phyloP scores from a whole-genome alignment of 441 rosid genomes.

The Pelargonium citronellum region DNA sequence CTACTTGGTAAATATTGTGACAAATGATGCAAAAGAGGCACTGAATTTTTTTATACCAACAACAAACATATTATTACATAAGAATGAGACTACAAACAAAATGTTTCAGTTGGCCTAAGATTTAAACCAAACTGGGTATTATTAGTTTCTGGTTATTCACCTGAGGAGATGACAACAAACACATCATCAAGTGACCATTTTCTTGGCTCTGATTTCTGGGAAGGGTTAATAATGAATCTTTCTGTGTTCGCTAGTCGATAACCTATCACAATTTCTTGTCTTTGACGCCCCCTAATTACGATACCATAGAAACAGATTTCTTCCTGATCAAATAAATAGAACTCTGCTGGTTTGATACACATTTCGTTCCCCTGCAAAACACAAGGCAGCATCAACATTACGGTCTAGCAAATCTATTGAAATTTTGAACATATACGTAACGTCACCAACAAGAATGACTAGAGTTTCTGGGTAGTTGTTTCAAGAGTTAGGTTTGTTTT shows the following conservation, averaged over 20 bases:
- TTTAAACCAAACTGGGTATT: not conserved
- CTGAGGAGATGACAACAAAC: constrained; percentile 63
- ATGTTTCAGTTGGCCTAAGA: no score
- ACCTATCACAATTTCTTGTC: constrained; percentile 65
- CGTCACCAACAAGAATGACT: not conserved
- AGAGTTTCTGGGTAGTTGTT: not conserved
- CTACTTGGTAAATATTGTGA: no score
- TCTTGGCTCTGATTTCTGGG: constrained; percentile 45
- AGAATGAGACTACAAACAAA: no score
- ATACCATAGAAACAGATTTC: constrained; percentile 64
- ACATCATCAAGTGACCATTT: constrained; percentile 84
- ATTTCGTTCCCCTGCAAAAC: constrained; percentile 63
- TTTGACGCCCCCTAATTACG: constrained; percentile 68
- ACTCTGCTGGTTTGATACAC: constrained; percentile 84
- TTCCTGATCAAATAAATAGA: constrained; percentile 75
- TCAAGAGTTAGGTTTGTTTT: not conserved
- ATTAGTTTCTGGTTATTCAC: constrained; percentile 30
- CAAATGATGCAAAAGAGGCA: no score
- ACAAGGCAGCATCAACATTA: not conserved
- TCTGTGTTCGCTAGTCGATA: constrained; percentile 60
- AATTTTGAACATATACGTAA: no score
- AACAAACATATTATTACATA: not conserved
- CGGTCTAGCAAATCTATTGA: no score
- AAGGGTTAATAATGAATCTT: constrained; percentile 66
- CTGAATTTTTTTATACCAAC: no score